These are phyloP conservation scores for Microdochium bolleyi DNA, from an alignment of 2,329 filamentous ascomycete species.

Conservation along the genomic window DNA sequence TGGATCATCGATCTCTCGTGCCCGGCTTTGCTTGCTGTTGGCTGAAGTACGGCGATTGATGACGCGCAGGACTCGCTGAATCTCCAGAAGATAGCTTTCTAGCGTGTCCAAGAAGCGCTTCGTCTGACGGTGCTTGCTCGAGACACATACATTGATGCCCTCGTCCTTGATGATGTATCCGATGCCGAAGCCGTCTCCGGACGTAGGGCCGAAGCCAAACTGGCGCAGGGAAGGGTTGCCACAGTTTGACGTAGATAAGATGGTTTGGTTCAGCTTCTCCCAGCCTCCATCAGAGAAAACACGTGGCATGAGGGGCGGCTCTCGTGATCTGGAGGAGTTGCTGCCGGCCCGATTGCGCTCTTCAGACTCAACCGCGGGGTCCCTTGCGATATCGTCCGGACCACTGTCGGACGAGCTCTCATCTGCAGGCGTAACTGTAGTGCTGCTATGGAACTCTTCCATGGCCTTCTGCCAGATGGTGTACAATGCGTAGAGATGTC, in stretches of 20 bases:
- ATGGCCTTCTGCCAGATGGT: conserved; percentile 89
- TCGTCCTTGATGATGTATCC: conserved; percentile 99
- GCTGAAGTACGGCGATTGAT: conserved; percentile 40
- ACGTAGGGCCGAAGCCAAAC: conserved; percentile 94
- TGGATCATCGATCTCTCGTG: conserved; percentile 41
- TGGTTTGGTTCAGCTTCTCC: conserved; percentile 92
- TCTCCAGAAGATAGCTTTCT: conserved; percentile 85
- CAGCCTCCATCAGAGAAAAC: conserved; percentile 86
- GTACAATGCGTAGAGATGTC: conserved; percentile 89
- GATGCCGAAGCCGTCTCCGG: conserved; percentile 90
- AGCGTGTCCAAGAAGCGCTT: conserved; percentile 82
- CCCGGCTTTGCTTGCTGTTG: conserved; percentile 36
- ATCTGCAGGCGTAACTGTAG: conserved; percentile 54
- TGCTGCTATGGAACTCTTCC: conserved; percentile 58
- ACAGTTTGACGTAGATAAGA: conserved; percentile 96
- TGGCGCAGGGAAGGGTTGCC: conserved; percentile 91
- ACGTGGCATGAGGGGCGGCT: conserved; percentile 53
- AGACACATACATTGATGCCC: conserved; percentile 81
- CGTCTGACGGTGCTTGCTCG: conserved; percentile 90
- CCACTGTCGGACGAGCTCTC: conserved; percentile 49
- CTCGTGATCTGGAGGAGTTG: conserved; percentile 37
- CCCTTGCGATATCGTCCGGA: conserved; percentile 35
- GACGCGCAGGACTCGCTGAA: conserved; percentile 73
- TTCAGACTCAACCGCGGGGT: conserved; percentile 36
- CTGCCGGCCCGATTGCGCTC: conserved; percentile 47